Base-by-base conservation (phyloP, 1,139 yeast genomes). In the Torulaspora pretoriensis region DNA sequence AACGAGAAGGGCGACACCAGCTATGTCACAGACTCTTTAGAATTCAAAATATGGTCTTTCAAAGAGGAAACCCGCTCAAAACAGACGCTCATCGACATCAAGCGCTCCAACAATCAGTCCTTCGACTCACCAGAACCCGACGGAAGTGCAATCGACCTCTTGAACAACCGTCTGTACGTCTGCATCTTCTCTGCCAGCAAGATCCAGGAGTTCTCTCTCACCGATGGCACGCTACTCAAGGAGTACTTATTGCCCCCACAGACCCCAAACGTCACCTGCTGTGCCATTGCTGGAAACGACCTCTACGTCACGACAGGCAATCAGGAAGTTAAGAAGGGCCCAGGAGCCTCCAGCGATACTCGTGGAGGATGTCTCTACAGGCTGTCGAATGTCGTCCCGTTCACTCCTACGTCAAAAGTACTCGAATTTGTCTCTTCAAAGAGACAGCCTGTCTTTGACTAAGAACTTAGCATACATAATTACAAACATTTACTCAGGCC, bases 21-120 rank as follows among this genome's bases (percentile, higher is more conserved):
- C 59, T 83, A 74, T 58, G 81, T 88, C 76, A 85, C 92, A 2
- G 95, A 87, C 56, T 81, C 94, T 2, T 64, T 75, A 37, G 75
- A 77, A 7, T 72, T 68, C 51, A 75, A 73, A 2, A 74, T 88
- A 38, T 84, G 79, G 75, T 69, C 72, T 52, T 83, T 71, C 57
- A 83, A 83, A 60, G 82, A 61, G 30, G 67, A 60, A 12, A 64
- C 73, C 2, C 34, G 30, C 3, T 74, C 79, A 58, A 73, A 74
- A 44, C 57, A 64, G 33, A 60, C 65, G 17, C 74, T 73, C 52
- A 67, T 81, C 36, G 67, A 74, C 34, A 57, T 75, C 27, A 65
- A 64, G 33, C 67, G 69, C 34, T 12, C 43, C 12, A 66, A 66
- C 33, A 54, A 57, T 43, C 62, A 66, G 7, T 65, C 59, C 0